A percentile compares a stretch with the other conserved stretches of the same genome.
Evolutionary conservation across 2,329 filamentous ascomycete species (phyloP).

Genomic region (Phoma sp.): DNA sequence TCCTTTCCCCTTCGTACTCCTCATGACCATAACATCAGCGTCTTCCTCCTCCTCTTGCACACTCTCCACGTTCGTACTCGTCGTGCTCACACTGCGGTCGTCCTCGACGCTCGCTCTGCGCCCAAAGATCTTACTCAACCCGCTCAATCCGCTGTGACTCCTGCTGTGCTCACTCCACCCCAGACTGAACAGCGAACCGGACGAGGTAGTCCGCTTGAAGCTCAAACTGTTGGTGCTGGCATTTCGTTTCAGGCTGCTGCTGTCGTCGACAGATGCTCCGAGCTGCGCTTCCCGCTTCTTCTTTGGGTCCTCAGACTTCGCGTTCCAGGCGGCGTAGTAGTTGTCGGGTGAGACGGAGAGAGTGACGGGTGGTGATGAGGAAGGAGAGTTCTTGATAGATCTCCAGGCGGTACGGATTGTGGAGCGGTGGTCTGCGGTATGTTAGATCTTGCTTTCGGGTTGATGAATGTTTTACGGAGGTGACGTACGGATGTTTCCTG

Average conservation of each 20-base stretch:
- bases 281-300: constrained; percentile 1
- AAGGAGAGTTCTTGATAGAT: constrained; percentile 12
- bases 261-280: not conserved
- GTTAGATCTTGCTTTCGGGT: not conserved
- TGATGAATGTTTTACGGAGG: not conserved
- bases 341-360: constrained; percentile 7
- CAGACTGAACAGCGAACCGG: constrained; percentile 5
- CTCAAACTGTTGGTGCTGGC: not conserved
- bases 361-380: constrained; percentile 9
- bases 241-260: constrained; percentile 5
- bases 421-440: constrained; percentile 9
- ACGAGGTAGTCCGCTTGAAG: not conserved
- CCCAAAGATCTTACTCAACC: constrained; percentile 14
- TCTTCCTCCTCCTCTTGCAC: constrained; percentile 12
- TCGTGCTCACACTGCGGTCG: constrained; percentile 7
- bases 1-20: constrained; percentile 9
- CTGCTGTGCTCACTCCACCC: constrained; percentile 1
- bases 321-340: constrained; percentile 17
- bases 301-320: constrained; percentile 12
- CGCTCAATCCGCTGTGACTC: constrained; percentile 8
- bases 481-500: constrained; percentile 16
- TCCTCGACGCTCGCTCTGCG: constrained; percentile 12
- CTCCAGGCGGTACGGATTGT: constrained; percentile 18
- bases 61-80: constrained; percentile 10
- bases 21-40: constrained; percentile 9